Evolutionary conservation across 306 rosid genomes (phyloP).

Genomic region (Prunus salicina): DNA sequence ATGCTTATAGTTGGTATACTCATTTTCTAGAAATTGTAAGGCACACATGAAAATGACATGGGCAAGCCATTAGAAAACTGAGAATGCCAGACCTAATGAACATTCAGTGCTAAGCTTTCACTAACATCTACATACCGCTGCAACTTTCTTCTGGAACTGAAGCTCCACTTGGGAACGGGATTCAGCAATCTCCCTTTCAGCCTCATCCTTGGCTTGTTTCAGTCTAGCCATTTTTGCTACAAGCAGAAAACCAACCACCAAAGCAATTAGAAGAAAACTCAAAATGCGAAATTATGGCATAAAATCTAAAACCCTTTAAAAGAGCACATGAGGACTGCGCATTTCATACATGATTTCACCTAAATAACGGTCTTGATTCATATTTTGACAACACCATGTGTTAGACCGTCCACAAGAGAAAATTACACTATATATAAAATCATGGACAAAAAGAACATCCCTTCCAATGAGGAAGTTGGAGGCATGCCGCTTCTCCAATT

Average conservation of each 20-base stretch:
- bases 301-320: not conserved
- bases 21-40: not conserved
- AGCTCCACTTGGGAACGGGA: conserved; percentile 74
- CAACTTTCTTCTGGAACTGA: conserved; percentile 75
- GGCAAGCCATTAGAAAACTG: not conserved
- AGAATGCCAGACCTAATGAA: not conserved
- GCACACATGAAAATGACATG: not conserved
- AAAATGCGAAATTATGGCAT: not conserved
- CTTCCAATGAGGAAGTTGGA: not conserved
- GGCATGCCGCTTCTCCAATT: not conserved
- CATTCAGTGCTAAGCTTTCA: not conserved
- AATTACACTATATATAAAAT: not conserved
- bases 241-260: conserved; percentile 14
- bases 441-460: not conserved
- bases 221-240: conserved; percentile 83
- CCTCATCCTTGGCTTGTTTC: conserved; percentile 96
- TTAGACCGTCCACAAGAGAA: too few relatives aligned
- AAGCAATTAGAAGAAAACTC: conserved; percentile 17
- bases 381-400: not conserved
- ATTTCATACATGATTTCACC: not conserved
- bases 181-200: conserved; percentile 75
- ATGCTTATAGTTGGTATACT: not conserved
- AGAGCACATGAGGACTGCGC: not conserved
- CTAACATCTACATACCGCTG: conserved; percentile 45
- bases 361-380: not conserved